These are phyloP conservation scores for Petunia axillaris DNA, from an alignment of 257 asterid genomes.

Conservation along the genomic window DNA sequence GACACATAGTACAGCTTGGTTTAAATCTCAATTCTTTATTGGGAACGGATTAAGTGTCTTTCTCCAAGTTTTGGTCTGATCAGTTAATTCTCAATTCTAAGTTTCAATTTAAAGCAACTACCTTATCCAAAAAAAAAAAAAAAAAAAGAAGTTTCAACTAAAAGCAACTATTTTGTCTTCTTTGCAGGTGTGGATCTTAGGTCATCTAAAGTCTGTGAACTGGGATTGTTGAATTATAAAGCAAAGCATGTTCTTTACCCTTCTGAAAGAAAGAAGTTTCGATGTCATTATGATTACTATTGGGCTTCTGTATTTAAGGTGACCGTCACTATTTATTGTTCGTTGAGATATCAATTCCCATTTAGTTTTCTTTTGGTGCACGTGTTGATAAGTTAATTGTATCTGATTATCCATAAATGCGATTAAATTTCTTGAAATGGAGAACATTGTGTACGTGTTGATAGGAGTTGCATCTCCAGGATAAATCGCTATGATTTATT, in stretches of 20 bases:
- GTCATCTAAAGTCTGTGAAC: conserved; percentile 94
- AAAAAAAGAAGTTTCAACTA: background rate
- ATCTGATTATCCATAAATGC: conserved; percentile 17
- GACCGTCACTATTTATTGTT: conserved; percentile 30
- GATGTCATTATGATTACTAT: conserved; percentile 93
- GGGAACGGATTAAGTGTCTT: background rate
- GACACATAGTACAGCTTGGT: background rate
- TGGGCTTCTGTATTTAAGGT: conserved; percentile 99
- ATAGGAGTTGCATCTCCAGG: background rate
- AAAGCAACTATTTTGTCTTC: conserved; percentile 5
- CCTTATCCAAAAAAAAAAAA: background rate
- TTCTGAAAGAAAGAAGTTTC: conserved; percentile 67
- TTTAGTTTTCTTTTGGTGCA: conserved; percentile 20
- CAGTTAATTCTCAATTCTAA: background rate
- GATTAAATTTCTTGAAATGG: background rate
- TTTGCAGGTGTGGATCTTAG: conserved; percentile 90
- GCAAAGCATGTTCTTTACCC: conserved; percentile 90
- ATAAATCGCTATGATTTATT: background rate
- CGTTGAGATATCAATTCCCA: conserved; percentile 12
- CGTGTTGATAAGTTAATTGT: background rate
- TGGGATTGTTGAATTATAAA: conserved; percentile 81
- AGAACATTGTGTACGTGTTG: background rate
- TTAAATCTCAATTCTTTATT: background rate
- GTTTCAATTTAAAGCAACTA: background rate
- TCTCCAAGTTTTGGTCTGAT: background rate